phyloP scores from a whole-genome alignment of 805 yeast species.

The Metschnikowia hibisci region DNA sequence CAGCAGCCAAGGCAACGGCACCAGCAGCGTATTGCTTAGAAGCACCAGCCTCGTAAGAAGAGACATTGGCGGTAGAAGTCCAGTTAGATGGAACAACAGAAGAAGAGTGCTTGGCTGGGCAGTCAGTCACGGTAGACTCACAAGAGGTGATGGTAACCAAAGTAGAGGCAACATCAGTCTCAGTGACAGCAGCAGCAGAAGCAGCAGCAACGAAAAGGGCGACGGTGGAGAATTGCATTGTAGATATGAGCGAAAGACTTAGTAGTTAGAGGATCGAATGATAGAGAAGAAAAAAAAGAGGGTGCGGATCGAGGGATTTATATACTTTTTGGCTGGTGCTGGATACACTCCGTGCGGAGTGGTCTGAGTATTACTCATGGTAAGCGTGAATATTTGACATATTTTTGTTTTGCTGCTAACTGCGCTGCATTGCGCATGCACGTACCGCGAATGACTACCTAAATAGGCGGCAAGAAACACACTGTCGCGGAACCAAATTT shows the following conservation, averaged over 20 bases:
- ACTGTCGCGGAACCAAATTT: not conserved
- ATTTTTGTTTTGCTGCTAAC: slow-evolving; percentile 1
- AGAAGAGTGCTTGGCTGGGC: slow-evolving; percentile 35
- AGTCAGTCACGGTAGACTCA: slow-evolving; percentile 43
- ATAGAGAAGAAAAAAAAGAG: slow-evolving; percentile 13
- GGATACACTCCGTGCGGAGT: slow-evolving; percentile 1
- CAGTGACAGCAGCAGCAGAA: slow-evolving; percentile 29
- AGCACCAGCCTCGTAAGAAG: slow-evolving; percentile 34
- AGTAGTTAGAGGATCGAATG: slow-evolving; percentile 27
- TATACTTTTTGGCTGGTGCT: slow-evolving; percentile 4
- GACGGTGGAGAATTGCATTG: slow-evolving; percentile 46
- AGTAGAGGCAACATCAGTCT: slow-evolving; percentile 23
- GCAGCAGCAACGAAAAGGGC: slow-evolving; percentile 35
- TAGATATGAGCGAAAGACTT: slow-evolving; percentile 19
- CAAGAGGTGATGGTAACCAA: slow-evolving; percentile 48
- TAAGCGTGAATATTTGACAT: slow-evolving; percentile 3
- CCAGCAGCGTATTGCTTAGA: slow-evolving; percentile 37
- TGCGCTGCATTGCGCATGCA: slow-evolving; percentile 1
- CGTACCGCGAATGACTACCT: not conserved
- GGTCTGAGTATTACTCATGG: slow-evolving; percentile 1
- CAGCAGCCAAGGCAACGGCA: slow-evolving; percentile 45
- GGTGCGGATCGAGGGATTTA: slow-evolving; percentile 11
- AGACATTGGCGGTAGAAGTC: slow-evolving; percentile 28
- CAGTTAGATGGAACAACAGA: slow-evolving; percentile 16
- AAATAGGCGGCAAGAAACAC: not conserved